Base-by-base conservation (phyloP, 2,329 filamentous ascomycete genomes). In the Penicillium brasilianum region DNA sequence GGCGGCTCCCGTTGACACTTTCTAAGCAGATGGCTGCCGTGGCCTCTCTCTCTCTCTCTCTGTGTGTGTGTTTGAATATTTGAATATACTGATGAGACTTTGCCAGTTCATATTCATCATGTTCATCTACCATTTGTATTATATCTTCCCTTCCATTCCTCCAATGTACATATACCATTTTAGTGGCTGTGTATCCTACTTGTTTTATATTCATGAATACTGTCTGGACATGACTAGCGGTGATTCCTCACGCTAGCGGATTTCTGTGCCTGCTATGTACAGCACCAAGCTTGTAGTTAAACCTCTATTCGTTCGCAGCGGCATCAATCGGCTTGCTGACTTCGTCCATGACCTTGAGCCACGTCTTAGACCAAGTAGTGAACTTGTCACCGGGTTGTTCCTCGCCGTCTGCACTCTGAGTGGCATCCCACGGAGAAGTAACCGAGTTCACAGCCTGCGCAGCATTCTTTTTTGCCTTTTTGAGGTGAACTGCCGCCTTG, bases 361-460 rank as follows among this genome's bases (percentile, higher is more conserved):
- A 87, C 54, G 84, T 86, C 52, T 79, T 81, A n/a, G 84, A 87
- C 93, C 93, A 96, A 16, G 85, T 81, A 0, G 88, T 90, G 71
- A 96, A 96, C 69, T 90, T 91, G 70, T 97, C 93, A 51, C 88
- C 82, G 0, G 84, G 82, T 0, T 83, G 84, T 78, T 78, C 7
- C 76, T 73, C 67, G 7, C 54, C 89, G 28, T 85, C 81, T 0
- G 79, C 76, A 0, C 81, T 81, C 46, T 90, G 84, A 10, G 13
- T 16, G 18, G 90, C 77, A 13, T 89, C 85, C 78, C 96, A 96
- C 61, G 96, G 92, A 0, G 86, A 83, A 55, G 81, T 84, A 0
- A 90, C 90, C 9, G 93, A 75, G 37, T 92, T 88, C 41, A 92
- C 89, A 20, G 91, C 89, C 16, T 82, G 80, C 52, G 90, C 84